phyloP scores from a whole-genome alignment of 129 eudicot species.

The Lactuca saligna region DNA sequence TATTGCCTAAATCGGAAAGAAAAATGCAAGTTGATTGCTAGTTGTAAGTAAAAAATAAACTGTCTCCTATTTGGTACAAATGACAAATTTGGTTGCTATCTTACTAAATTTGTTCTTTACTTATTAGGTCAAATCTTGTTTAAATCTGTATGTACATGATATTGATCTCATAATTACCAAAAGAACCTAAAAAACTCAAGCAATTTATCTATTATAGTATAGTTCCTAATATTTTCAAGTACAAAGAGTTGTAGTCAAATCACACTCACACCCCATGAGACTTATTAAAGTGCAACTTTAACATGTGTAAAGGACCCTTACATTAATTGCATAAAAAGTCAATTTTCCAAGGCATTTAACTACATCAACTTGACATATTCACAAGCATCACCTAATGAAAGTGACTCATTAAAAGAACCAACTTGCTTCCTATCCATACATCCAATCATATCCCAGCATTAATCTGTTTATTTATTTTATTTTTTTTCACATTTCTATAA shows the following conservation, averaged over 20 bases:
- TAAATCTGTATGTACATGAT: not conserved
- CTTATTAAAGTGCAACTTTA: conserved; percentile 27
- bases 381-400: conserved; percentile 28
- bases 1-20: no score
- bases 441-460: not conserved
- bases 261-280: conserved; percentile 18
- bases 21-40: no score
- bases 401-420: conserved; percentile 16
- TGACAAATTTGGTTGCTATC: no score
- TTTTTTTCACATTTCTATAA: not conserved
- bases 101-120: not conserved
- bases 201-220: not conserved
- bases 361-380: conserved; percentile 14
- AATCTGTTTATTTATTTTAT: no score
- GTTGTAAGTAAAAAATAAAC: no score
- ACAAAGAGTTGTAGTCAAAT: conserved; percentile 12
- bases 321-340: conserved; percentile 26
- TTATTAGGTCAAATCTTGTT: not conserved
- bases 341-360: conserved; percentile 10
- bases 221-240: not conserved
- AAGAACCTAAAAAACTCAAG: not conserved
- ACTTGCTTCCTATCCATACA: conserved; percentile 16
- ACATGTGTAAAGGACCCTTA: conserved; percentile 15
- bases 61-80: no score
- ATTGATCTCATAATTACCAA: not conserved